Conservation (phyloP, 2,329 filamentous ascomycete species). For the Dendrostoma leiphaemia region DNA sequence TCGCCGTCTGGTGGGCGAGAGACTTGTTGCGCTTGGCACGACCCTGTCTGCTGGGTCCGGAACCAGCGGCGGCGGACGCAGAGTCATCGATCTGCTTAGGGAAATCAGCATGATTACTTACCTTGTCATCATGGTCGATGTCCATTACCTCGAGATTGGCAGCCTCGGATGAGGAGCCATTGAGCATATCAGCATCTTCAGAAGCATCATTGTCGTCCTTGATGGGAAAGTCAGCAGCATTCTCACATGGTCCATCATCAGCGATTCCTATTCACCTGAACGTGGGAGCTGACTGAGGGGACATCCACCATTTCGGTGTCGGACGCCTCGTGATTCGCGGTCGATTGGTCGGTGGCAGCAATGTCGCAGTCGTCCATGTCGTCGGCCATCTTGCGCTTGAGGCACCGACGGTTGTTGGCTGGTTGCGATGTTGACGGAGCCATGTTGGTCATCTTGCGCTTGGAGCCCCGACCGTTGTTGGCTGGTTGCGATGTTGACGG, state of each 20-base stretch:
- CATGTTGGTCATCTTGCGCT: too few species aligned
- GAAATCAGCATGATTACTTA: neutral
- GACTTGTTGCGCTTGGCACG: too few species aligned
- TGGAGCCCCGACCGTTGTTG: neutral
- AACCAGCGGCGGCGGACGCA: neutral
- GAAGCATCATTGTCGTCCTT: too few species aligned
- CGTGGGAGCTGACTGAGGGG: neutral
- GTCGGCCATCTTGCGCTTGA: too few species aligned
- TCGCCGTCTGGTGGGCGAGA: neutral
- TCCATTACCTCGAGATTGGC: neutral
- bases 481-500: neutral
- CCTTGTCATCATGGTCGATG: neutral
- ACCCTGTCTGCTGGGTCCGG: too few species aligned
- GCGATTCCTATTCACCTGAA: too few species aligned
- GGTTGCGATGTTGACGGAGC: neutral
- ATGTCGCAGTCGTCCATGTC: neutral
- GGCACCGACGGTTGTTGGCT: neutral
- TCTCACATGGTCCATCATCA: too few species aligned
- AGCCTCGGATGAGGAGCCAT: neutral
- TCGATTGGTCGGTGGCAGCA: neutral
- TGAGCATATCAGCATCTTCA: neutral
- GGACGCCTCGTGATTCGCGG: neutral
- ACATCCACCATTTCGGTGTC: neutral
- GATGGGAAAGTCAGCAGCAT: too few species aligned
- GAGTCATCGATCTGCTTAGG: neutral